Evolutionary conservation across 805 yeast genomes (phyloP), one percentile per base, ranked within the genome.

Genomic region (Starmerella apicola): DNA sequence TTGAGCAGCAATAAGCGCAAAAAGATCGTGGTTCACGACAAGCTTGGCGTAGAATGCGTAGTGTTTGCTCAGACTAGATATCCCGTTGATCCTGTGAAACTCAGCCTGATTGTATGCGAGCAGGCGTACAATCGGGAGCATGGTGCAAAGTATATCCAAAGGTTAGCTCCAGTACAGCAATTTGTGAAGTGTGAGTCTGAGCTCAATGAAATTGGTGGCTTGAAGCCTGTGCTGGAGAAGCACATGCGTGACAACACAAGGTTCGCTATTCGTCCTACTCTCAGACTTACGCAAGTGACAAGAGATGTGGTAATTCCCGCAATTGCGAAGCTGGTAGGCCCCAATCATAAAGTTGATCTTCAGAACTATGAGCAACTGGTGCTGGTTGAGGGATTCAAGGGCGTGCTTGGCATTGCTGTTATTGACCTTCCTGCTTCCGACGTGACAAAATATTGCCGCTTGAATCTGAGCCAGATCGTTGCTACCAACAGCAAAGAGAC

Each of bases 371-470:
- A 86, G 45, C 76, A 78, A 54, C 63, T 91, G 50, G 72, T 91
- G 35, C 55, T 88, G 38, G 80, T 91, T 3, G 95, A 84, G 57
- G 81, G 95, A 55, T 88, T 78, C 62, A 88, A 86, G 63, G 80
- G 74, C 46, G 81, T 81, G 45, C 70, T 91, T 25, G 98, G 98
- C 5, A 76, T 83, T 72, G 68, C 91, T 48, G 88, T 85, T 5
- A 84, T 83, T 2, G 70, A 72, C 40, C 22, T 34, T 2, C 38
- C 37, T 15, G 49, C 50, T 4, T 36, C 19, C n/a, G 71, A 72
- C 41, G 83, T 73, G 52, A 75, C 71, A 18, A 61, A 66, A 47
- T 68, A 71, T 44, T 76, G 73, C 51, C 77, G 76, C 54, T 84
- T 71, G 60, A 91, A 91, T 55, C 60, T 91, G 31, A 88, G 83